phyloP scores from a whole-genome alignment of 2,329 filamentous ascomycete genomes.

The Monilinia fructicola region DNA sequence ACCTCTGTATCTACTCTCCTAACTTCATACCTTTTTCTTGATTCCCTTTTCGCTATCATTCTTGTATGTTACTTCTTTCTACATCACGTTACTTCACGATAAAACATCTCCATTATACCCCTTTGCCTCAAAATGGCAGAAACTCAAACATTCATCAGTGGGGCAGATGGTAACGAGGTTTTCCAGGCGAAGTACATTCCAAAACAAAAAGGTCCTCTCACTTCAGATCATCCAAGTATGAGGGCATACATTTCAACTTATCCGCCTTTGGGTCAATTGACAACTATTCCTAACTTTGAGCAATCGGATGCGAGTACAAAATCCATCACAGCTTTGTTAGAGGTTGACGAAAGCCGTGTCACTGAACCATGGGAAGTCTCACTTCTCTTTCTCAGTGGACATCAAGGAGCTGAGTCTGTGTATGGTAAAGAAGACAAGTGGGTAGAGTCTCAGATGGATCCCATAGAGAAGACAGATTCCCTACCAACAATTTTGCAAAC shows the following conservation, averaged over 20 bases:
- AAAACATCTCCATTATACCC: constrained; percentile 19
- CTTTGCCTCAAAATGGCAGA: not conserved
- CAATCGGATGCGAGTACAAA: constrained; percentile 41
- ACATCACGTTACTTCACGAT: not conserved
- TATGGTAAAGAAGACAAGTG: constrained; percentile 42
- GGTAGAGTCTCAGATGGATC: constrained; percentile 52
- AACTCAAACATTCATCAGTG: constrained; percentile 32
- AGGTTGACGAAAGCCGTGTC: constrained; percentile 57
- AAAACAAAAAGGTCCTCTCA: constrained; percentile 36
- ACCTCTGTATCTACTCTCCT: not conserved
- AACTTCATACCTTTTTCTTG: not conserved
- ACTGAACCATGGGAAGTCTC: constrained; percentile 67
- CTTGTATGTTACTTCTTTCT: constrained; percentile 16
- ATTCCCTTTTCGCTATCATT: constrained; percentile 2
- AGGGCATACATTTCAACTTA: constrained; percentile 57
- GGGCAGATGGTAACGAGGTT: constrained; percentile 39
- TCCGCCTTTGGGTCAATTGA: constrained; percentile 75
- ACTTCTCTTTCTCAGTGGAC: constrained; percentile 66
- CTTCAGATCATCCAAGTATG: constrained; percentile 48
- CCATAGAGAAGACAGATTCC: constrained; percentile 28
- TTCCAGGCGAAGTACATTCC: constrained; percentile 40
- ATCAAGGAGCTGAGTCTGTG: too few species aligned
- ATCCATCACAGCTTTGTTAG: constrained; percentile 66
- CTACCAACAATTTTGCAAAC: constrained; percentile 54
- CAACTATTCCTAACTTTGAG: constrained; percentile 49